A percentile compares a stretch with the other conserved stretches of the same genome.
These are phyloP conservation scores for Globisporangium nunn DNA, from an alignment of 352 stramenopile genomes.

Conservation along the genomic window DNA sequence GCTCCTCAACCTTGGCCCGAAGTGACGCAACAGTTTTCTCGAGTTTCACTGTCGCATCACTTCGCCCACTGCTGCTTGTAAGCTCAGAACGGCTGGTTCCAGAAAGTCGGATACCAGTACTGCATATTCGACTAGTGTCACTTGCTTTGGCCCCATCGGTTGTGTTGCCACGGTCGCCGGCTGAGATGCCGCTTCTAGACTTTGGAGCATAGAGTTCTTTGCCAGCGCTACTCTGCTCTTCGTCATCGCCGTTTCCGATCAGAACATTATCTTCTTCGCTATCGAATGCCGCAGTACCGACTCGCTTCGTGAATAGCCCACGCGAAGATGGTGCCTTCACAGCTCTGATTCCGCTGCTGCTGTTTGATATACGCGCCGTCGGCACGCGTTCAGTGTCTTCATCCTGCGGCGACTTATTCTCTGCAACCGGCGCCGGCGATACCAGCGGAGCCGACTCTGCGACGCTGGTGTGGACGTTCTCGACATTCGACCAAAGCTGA, in stretches of 20 bases:
- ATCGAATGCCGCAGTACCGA: constrained; percentile 24
- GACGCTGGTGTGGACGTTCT: neutral
- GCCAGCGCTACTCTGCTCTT: constrained; percentile 6
- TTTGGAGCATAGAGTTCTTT: constrained; percentile 7
- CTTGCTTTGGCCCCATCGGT: neutral
- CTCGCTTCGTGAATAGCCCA: constrained; percentile 50
- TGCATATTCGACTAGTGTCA: neutral
- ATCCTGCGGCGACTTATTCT: constrained; percentile 13
- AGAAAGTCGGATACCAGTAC: neutral
- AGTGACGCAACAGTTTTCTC: constrained; percentile 52
- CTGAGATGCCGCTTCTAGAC: constrained; percentile 7
- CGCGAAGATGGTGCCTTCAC: constrained; percentile 38
- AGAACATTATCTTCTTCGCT: constrained; percentile 60
- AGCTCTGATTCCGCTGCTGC: constrained; percentile 3
- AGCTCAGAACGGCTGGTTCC: constrained; percentile 3
- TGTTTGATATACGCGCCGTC: constrained; percentile 1
- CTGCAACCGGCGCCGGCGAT: neutral
- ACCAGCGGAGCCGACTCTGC: neutral
- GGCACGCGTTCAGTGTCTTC: constrained; percentile 7
- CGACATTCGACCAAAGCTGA: constrained; percentile 58
- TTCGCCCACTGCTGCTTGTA: constrained; percentile 6
- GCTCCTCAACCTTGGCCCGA: constrained; percentile 52
- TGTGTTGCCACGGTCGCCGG: neutral
- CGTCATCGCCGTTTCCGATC: constrained; percentile 44
- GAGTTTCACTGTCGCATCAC: constrained; percentile 33